Evolutionary conservation across 108 stramenopile genomes (phyloP).

Genomic region (Seminavis robusta): DNA sequence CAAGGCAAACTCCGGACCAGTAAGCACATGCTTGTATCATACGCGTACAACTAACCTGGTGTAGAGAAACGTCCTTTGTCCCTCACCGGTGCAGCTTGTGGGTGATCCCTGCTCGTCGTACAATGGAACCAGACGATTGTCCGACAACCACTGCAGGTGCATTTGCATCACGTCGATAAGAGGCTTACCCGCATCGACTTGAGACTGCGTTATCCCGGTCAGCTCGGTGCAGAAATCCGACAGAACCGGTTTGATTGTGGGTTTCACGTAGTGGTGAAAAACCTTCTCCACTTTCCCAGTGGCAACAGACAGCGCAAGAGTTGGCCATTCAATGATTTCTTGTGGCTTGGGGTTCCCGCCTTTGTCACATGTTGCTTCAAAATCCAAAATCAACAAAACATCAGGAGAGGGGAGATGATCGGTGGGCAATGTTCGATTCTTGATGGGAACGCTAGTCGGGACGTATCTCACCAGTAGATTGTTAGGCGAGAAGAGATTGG

Average conservation of each 20-base stretch:
- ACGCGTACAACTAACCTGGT: too few species aligned
- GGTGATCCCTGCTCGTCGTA: too few species aligned
- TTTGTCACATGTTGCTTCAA: constrained; percentile 14
- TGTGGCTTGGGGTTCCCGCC: constrained; percentile 9
- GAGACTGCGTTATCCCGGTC: constrained; percentile 15
- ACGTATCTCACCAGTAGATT: too few species aligned
- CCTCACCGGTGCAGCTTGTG: background rate
- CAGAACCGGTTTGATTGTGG: constrained; percentile 11
- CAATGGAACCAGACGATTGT: constrained; percentile 2
- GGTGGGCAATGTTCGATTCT: too few species aligned
- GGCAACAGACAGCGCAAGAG: constrained; percentile 4
- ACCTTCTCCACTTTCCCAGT: constrained; percentile 9
- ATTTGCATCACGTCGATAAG: constrained; percentile 1
- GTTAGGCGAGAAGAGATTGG: too few species aligned
- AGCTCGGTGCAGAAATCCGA: constrained; percentile 12
- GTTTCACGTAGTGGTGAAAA: constrained; percentile 18
- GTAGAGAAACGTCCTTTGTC: constrained; percentile 13
- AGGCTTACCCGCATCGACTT: constrained; percentile 10
- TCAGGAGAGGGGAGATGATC: too few species aligned
- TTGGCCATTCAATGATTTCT: constrained; percentile 30
- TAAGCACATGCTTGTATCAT: too few species aligned
- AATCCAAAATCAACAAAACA: constrained; percentile 7
- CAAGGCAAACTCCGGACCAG: too few species aligned
- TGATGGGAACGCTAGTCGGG: too few species aligned
- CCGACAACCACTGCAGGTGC: constrained; percentile 8